These are phyloP conservation scores for Taphrina pruni DNA, from an alignment of 1,139 yeast species.

Conservation along the genomic window DNA sequence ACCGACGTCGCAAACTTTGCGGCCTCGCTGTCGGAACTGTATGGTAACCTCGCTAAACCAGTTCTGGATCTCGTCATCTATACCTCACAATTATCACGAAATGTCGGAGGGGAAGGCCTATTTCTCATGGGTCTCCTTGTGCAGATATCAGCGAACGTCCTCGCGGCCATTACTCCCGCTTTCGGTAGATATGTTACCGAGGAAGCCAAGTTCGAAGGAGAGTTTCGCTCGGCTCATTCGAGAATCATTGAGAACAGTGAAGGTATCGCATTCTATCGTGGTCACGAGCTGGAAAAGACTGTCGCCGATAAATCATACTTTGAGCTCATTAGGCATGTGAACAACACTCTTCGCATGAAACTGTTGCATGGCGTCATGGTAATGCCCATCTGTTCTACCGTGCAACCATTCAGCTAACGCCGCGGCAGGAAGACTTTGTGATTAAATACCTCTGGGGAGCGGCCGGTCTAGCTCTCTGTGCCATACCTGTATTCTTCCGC, in stretches of 20 bases:
- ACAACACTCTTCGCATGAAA: slow-evolving; percentile 80
- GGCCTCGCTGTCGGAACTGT: slow-evolving; percentile 71
- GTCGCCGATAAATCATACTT: slow-evolving; percentile 80
- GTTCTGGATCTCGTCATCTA: slow-evolving; percentile 79
- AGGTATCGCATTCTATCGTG: slow-evolving; percentile 84
- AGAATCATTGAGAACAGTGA: slow-evolving; percentile 79
- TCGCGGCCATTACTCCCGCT: slow-evolving; percentile 84
- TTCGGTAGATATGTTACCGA: slow-evolving; percentile 82
- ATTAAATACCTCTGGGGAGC: slow-evolving; percentile 97
- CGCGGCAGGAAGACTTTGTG: slow-evolving; percentile 59
- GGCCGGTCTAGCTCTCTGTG: slow-evolving; percentile 83
- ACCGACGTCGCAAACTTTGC: slow-evolving; percentile 80
- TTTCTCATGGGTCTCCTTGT: slow-evolving; percentile 79
- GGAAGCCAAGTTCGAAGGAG: slow-evolving; percentile 82
- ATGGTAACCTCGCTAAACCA: slow-evolving; percentile 88
- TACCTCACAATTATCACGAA: slow-evolving; percentile 75
- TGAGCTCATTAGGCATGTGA: slow-evolving; percentile 76
- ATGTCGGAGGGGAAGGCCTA: slow-evolving; percentile 85
- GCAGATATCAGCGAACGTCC: slow-evolving; percentile 74
- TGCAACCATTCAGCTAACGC: background rate
- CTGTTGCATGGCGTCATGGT: slow-evolving; percentile 65
- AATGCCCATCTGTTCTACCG: background rate
- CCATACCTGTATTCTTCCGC: slow-evolving; percentile 74
- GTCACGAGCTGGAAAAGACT: slow-evolving; percentile 80
- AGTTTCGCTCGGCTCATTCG: slow-evolving; percentile 80